phyloP scores from a whole-genome alignment of 164 flowering plant species.

The Sedum album region DNA sequence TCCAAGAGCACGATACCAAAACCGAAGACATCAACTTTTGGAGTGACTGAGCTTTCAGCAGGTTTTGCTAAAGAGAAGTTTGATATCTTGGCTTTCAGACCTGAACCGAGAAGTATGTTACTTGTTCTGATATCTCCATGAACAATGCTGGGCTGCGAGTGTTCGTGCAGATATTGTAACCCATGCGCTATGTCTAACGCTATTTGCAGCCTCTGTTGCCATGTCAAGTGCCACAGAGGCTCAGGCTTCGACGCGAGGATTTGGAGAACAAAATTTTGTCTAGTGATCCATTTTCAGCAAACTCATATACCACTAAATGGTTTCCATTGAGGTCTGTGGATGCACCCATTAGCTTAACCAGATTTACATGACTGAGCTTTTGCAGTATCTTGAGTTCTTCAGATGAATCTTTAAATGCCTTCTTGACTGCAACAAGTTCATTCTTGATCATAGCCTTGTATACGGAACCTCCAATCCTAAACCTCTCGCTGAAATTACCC shows the following conservation, averaged over 20 bases:
- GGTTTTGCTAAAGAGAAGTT: slow-evolving; percentile 45
- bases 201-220: slow-evolving; percentile 32
- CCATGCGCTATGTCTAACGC: slow-evolving; percentile 60
- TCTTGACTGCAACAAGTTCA: slow-evolving; percentile 40
- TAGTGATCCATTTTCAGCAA: slow-evolving; percentile 57
- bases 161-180: slow-evolving; percentile 47
- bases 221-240: slow-evolving; percentile 22
- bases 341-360: slow-evolving; percentile 46
- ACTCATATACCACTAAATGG: slow-evolving; percentile 35
- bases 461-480: slow-evolving; percentile 44
- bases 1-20: slow-evolving; percentile 58
- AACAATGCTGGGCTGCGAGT: slow-evolving; percentile 31
- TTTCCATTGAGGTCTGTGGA: slow-evolving; percentile 31
- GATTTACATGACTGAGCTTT: slow-evolving; percentile 58
- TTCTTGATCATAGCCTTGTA: slow-evolving; percentile 44
- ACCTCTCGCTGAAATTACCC: slow-evolving; percentile 34
- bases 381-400: slow-evolving; percentile 57
- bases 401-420: slow-evolving; percentile 31
- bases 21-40: slow-evolving; percentile 54
- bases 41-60: slow-evolving; percentile 20
- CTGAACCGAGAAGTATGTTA: slow-evolving; percentile 43
- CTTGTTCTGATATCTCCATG: slow-evolving; percentile 33
- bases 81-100: slow-evolving; percentile 55
- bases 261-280: slow-evolving; percentile 41
- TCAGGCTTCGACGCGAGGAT: slow-evolving; percentile 23